Percentiles rank a stretch among this genome's conserved stretches.
phyloP scores from a whole-genome alignment of 1,139 yeast genomes.

The Lodderomyces elongisporus region DNA sequence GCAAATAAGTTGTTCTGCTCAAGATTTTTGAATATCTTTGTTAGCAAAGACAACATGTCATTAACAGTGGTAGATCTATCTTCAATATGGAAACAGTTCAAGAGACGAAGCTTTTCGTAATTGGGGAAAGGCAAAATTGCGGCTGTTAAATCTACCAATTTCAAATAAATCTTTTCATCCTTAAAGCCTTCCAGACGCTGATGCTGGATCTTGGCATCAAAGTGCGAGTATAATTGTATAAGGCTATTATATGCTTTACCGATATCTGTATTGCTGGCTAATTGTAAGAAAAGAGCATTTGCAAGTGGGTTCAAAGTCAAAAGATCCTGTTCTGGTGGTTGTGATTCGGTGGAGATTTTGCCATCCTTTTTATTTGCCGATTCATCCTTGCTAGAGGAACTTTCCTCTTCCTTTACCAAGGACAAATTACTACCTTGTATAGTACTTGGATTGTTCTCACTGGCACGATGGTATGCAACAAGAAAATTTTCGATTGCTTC shows the following conservation, averaged over 20 bases:
- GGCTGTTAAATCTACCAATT: constrained; percentile 49
- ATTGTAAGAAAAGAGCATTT: constrained; percentile 52
- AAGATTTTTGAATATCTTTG: constrained; percentile 30
- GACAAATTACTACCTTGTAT: constrained; percentile 9
- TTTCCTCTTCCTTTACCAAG: constrained; percentile 9
- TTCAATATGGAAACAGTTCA: constrained; percentile 28
- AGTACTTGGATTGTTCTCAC: constrained; percentile 11
- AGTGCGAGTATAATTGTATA: constrained; percentile 25
- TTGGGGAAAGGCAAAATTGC: constrained; percentile 59
- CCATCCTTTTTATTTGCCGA: constrained; percentile 7
- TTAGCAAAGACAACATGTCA: constrained; percentile 29
- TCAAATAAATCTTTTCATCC: constrained; percentile 28
- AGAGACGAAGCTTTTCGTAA: constrained; percentile 39
- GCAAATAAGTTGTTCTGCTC: constrained; percentile 30
- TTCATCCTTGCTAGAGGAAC: constrained; percentile 8
- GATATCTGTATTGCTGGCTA: constrained; percentile 43
- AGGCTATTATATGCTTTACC: constrained; percentile 37
- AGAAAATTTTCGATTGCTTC: constrained; percentile 39
- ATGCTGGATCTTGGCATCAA: constrained; percentile 11
- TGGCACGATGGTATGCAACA: constrained; percentile 32
- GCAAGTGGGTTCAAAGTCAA: constrained; percentile 59
- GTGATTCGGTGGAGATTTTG: constrained; percentile 2
- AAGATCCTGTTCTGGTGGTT: constrained; percentile 24
- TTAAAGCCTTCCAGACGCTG: constrained; percentile 19
- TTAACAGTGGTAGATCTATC: constrained; percentile 33